Evolutionary conservation across 805 yeast genomes (phyloP), one percentile per base, ranked within the genome.

Genomic region (Wickerhamiella cacticola): DNA sequence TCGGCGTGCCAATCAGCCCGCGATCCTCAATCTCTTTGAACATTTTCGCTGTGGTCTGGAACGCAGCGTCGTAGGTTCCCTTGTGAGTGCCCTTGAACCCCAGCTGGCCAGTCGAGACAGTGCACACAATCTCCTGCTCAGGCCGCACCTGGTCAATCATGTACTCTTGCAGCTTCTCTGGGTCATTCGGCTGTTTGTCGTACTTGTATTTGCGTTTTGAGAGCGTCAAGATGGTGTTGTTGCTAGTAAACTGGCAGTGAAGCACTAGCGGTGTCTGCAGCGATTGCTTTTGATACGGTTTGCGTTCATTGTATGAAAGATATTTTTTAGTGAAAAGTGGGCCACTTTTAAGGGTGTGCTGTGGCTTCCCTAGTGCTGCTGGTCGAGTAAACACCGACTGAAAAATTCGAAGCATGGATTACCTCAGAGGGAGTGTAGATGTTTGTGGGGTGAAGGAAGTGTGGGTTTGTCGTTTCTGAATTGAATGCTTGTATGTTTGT

Each of bases 11-110:
- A 41, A 79, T 61, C 49, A 72, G 68, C 31, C 72, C 73, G 53
- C 70, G 73, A 60, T 79, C 82, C 65, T 76, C 78, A 61, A 89
- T 82, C 54, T 72, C 63, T 52, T 78, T 73, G 65, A 89, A 86
- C 66, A 84, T 71, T 53, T 75, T 75, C 3, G 87, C 69, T 13
- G 87, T 69, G 8, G 89, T 80, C 63, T 87, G 96, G 70, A 81
- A 88, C 12, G 82, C 82, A 1, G 95, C 96, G 66, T 89, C 98
- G 59, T 84, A 85, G 63, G 86, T 95, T 43, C 94, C 85, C 65
- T 96, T 78, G 49, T 86, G 86, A 15, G 92, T 76, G 59, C 87
- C 86, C 59, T 86, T 75, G 70, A 87, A 89, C 2, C 97, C 98
- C 45, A 86, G 69, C 60, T 75, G 77, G 45, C 98, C 98, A 0